Base-by-base conservation (phyloP, 805 yeast species). In the Cyberlindnera xylosilytica region DNA sequence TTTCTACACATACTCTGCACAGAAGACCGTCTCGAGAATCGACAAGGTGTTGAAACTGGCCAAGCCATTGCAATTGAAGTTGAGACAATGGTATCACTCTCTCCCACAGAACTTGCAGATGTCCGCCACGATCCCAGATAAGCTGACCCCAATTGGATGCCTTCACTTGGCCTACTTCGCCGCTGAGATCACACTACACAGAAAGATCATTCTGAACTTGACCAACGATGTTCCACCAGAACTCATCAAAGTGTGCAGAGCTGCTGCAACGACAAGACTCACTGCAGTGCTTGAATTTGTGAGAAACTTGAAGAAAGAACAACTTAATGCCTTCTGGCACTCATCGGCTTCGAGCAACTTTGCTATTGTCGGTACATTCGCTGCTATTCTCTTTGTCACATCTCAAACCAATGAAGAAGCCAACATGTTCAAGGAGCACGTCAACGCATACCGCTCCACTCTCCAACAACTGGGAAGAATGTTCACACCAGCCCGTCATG, bases 251-350 rank as follows among this genome's bases (percentile, higher is more conserved):
- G 89, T 89, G 1, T 88, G 97, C 59, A 73, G 96, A 33, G 70
- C 82, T 22, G 96, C 97, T 0, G 97, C 97, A 2, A 79, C 74
- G 44, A 83, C 95, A 2, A 69, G 98, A 56, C 68, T 90, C 15
- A 64, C 77, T 7, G 96, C 96, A 0, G 87, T 96, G 1, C 17
- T 50, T n/a, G 50, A 50, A 2, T 50, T 50, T 36, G 81, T 87
- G 9, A 68, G 82, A 38, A 83, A 79, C 46, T 70, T 90, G 60
- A 82, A 38, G 52, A 82, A 84, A 9, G 96, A 88, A 52, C 95
- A 88, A 56, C 72, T 87, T 36, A 90, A 82, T 58, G 79, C 95
- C 10, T 89, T 88, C 61, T 90, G 97, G 97, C 93, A 87, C 63
- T 78, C 89, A 2, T 78, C 89, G 2, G 77, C 96, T 0, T 73